Evolutionary conservation across 148 eudicot species (phyloP).

Genomic region (Arbutus unedo): DNA sequence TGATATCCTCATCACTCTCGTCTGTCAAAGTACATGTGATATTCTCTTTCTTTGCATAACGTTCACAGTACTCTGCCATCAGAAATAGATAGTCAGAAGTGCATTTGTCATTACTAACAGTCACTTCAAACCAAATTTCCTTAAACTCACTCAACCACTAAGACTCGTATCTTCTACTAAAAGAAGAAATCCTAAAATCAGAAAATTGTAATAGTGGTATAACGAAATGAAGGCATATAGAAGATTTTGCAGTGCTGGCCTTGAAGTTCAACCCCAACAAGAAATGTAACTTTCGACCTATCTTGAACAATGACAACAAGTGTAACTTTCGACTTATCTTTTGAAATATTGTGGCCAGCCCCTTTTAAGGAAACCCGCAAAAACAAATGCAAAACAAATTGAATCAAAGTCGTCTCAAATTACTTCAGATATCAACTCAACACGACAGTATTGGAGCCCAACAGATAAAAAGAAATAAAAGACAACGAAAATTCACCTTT

Average conservation of each 20-base stretch:
- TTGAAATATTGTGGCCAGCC: too few relatives aligned
- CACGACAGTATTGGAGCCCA: neutral
- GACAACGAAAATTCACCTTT: conserved; percentile 38
- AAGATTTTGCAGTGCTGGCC: too few relatives aligned
- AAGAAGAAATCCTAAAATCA: neutral
- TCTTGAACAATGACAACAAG: neutral
- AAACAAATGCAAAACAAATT: neutral
- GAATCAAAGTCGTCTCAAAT: neutral
- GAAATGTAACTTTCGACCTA: neutral
- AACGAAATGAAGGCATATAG: neutral
- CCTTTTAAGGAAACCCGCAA: neutral
- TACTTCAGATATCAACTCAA: conserved; percentile 1
- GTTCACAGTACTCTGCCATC: conserved; percentile 8
- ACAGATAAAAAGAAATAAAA: neutral
- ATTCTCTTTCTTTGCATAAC: neutral
- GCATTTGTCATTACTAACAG: neutral
- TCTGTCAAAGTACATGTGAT: conserved; percentile 1
- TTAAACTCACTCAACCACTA: neutral
- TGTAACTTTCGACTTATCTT: neutral
- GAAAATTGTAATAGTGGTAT: neutral
- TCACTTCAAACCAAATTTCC: neutral
- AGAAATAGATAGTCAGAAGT: neutral
- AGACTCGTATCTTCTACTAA: neutral
- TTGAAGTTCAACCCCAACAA: neutral
- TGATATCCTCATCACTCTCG: conserved; percentile 13